Evolutionary conservation across 192 early-diverging fungal species (phyloP), one percentile per base, ranked within the genome.

Genomic region (Gryganskiella cystojenkinii): DNA sequence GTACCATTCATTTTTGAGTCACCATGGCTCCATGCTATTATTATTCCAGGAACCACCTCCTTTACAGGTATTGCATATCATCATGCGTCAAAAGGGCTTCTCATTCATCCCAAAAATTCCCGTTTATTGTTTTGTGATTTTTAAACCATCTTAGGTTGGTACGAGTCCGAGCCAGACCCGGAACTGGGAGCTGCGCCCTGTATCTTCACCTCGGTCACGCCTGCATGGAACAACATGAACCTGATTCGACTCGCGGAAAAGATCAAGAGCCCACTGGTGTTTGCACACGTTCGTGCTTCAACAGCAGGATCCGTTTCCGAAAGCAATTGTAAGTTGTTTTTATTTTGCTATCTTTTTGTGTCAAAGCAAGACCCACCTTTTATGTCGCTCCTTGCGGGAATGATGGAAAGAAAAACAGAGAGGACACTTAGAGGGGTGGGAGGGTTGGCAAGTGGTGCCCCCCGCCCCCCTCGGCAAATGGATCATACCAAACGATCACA

Each of bases 191-290:
- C 51, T 19, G 78, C 87, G 20, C 88, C 88, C 4, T 94, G 92
- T 78, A 90, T 94, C 63, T 94, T 94, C 64, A 91, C 92, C 4
- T 92, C 91, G 8, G 91, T 92, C 3, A 89, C 91, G 30, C 92
- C 92, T 6, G 92, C 92, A 24, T 94, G 92, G 92, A 91, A 90
- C 80, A 94, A 94, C 74, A 68, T 78, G 74, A 94, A 94, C 52
- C 71, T 94, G 34, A 81, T 88, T 62, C 85, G 92, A 44, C 81
- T 94, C 28, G 90, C 92, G 8, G 91, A 92, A 37, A 91, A 92
- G 66, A 90, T 94, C 61, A 88, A 88, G 64, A 90, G 90, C 61
- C 81, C 83, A 10, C 71, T 92, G 40, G 91, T 94, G 42, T 94
- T 94, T 83, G 91, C 91, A 4, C 92, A 94, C 70, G 92, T 94